Conservation (phyloP, 495 filamentous ascomycete species). For the Terfezia claveryi region DNA sequence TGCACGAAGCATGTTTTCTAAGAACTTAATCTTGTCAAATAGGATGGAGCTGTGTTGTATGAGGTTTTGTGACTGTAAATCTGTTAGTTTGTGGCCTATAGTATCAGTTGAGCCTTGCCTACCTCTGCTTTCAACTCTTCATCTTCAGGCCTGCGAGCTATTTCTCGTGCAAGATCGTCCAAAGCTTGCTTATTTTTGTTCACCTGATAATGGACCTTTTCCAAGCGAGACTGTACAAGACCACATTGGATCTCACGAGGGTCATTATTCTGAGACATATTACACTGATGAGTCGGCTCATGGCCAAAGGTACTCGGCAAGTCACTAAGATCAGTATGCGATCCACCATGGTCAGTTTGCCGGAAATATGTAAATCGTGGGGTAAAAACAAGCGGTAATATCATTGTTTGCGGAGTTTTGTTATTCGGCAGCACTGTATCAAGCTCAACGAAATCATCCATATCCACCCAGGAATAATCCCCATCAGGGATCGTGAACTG, state of each 20-base stretch:
- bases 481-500: slow-evolving; percentile 86
- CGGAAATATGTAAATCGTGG: slow-evolving; percentile 93
- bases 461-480: slow-evolving; percentile 88
- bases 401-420: slow-evolving; percentile 77
- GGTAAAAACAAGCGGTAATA: slow-evolving; percentile 74
- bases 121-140: slow-evolving; percentile 21
- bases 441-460: slow-evolving; percentile 97
- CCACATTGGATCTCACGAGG: slow-evolving; percentile 74
- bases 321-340: slow-evolving; percentile 42
- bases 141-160: slow-evolving; percentile 21
- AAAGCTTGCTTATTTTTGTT: slow-evolving; percentile 35
- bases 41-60: slow-evolving; percentile 48
- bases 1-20: slow-evolving; percentile 48
- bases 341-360: slow-evolving; percentile 72
- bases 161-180: slow-evolving; percentile 9
- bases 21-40: slow-evolving; percentile 50
- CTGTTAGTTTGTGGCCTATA: background rate
- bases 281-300: slow-evolving; percentile 79
- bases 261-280: slow-evolving; percentile 81
- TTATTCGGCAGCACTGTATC: slow-evolving; percentile 88
- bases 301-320: slow-evolving; percentile 70
- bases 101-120: background rate
- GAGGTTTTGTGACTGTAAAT: slow-evolving; percentile 39
- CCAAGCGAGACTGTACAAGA: slow-evolving; percentile 57
- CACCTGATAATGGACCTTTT: slow-evolving; percentile 56